These are phyloP conservation scores for Dissophora ornata DNA, from an alignment of 192 early-diverging fungal genomes.

Conservation along the genomic window DNA sequence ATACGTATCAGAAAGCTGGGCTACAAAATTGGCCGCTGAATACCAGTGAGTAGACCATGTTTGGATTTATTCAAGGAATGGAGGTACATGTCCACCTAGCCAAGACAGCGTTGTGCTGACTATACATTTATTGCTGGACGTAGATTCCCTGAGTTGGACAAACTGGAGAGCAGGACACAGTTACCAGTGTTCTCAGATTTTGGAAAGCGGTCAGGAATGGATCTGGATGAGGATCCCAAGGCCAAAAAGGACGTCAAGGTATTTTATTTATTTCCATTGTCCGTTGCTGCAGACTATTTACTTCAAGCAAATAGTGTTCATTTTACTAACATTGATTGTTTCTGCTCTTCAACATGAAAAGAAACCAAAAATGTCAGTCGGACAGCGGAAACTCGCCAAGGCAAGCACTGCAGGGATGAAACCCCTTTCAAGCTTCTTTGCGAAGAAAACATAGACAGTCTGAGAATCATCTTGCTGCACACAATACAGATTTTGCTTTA, in stretches of 20 bases:
- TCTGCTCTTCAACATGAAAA: no score
- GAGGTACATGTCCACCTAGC: no score
- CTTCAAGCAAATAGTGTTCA: no score
- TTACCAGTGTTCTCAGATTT: conserved; percentile 24
- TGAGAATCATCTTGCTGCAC: not conserved
- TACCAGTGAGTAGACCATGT: conserved; percentile 38
- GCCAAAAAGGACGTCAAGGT: conserved; percentile 41
- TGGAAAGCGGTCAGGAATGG: conserved; percentile 47
- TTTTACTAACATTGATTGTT: no score
- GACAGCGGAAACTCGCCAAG: conserved; percentile 58
- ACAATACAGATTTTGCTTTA: not conserved
- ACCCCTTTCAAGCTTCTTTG: conserved; percentile 57
- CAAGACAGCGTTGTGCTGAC: no score
- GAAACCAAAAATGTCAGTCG: conserved; percentile 61
- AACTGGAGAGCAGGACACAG: conserved; percentile 44
- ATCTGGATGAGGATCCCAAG: conserved; percentile 38
- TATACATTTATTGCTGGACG: no score
- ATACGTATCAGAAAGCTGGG: conserved; percentile 48
- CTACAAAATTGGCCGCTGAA: conserved; percentile 23
- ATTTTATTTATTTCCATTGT: not conserved
- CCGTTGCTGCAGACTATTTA: no score
- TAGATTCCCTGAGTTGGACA: conserved; percentile 49
- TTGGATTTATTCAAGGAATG: no score
- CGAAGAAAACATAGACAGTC: conserved; percentile 40
- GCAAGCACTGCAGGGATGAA: conserved; percentile 62